A percentile compares a stretch with the other conserved stretches of the same genome.
Conservation (phyloP, 805 yeast species). For the Candida corydali region DNA sequence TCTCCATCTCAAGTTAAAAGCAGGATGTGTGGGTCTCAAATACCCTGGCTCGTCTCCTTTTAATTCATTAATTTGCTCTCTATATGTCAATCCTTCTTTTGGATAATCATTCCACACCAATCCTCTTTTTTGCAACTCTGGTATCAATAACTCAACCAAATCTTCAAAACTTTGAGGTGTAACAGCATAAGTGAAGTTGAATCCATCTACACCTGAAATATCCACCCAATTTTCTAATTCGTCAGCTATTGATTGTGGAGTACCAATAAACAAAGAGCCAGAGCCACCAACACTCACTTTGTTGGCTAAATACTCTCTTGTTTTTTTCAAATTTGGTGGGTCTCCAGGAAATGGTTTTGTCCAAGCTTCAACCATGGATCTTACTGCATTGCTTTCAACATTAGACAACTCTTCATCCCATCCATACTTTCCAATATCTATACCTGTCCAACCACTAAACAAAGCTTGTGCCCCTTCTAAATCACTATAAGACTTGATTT, state of each 20-base stretch:
- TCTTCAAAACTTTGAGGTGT: conserved; percentile 34
- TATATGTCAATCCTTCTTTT: conserved; percentile 27
- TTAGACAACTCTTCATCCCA: conserved; percentile 27
- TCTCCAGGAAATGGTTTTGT: conserved; percentile 27
- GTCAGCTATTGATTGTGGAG: conserved; percentile 35
- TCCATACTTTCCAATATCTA: conserved; percentile 31
- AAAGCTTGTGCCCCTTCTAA: conserved; percentile 38
- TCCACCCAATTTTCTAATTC: conserved; percentile 36
- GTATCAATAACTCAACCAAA: conserved; percentile 31
- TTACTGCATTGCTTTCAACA: conserved; percentile 29
- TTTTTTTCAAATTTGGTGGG: conserved; percentile 16
- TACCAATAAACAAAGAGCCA: conserved; percentile 33
- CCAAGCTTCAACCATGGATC: conserved; percentile 29
- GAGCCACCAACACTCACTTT: conserved; percentile 24
- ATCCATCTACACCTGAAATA: conserved; percentile 40
- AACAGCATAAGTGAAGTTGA: conserved; percentile 36
- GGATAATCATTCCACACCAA: conserved; percentile 35
- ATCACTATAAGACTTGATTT: conserved; percentile 30
- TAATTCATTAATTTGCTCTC: conserved; percentile 33
- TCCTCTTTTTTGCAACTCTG: conserved; percentile 33
- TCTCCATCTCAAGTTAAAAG: conserved; percentile 21
- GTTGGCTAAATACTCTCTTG: conserved; percentile 23
- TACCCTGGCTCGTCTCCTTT: conserved; percentile 18
- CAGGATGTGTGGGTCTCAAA: conserved; percentile 16
- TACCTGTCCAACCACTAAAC: conserved; percentile 40